Evolutionary conservation across 169 alveolate genomes (phyloP).

Genomic region (Plasmodium cynomolgi): DNA sequence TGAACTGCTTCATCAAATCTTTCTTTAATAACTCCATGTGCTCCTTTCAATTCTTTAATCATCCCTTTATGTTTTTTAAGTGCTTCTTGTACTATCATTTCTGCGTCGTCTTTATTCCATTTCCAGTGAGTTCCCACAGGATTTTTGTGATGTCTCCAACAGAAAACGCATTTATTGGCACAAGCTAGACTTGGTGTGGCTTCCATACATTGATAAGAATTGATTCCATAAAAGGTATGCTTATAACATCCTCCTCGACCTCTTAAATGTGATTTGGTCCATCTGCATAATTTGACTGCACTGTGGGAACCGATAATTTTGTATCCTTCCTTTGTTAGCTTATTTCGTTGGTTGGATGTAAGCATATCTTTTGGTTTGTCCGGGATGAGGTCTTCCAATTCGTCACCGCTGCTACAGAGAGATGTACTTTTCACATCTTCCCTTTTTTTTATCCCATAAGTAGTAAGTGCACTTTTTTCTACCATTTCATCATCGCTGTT

Average conservation of each 20-base stretch:
- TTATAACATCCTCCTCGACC: slow-evolving; percentile 94
- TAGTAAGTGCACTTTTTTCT: neutral
- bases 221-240: slow-evolving; percentile 93
- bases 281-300: slow-evolving; percentile 92
- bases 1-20: slow-evolving; percentile 80
- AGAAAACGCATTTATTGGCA: slow-evolving; percentile 93
- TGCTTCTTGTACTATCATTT: slow-evolving; percentile 79
- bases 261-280: slow-evolving; percentile 90
- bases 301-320: slow-evolving; percentile 90
- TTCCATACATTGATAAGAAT: slow-evolving; percentile 92
- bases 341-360: slow-evolving; percentile 75
- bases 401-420: slow-evolving; percentile 57
- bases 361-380: slow-evolving; percentile 75
- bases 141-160: slow-evolving; percentile 94
- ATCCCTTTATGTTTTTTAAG: slow-evolving; percentile 78
- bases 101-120: slow-evolving; percentile 90
- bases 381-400: slow-evolving; percentile 77
- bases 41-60: slow-evolving; percentile 84
- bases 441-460: neutral
- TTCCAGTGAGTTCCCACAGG: slow-evolving; percentile 90
- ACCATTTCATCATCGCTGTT: neutral
- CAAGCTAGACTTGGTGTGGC: slow-evolving; percentile 93
- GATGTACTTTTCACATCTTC: neutral
- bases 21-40: slow-evolving; percentile 77
- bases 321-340: slow-evolving; percentile 85